These are phyloP conservation scores for Penicillium sp. DNA, from an alignment of 2,329 filamentous ascomycete species.

Conservation along the genomic window DNA sequence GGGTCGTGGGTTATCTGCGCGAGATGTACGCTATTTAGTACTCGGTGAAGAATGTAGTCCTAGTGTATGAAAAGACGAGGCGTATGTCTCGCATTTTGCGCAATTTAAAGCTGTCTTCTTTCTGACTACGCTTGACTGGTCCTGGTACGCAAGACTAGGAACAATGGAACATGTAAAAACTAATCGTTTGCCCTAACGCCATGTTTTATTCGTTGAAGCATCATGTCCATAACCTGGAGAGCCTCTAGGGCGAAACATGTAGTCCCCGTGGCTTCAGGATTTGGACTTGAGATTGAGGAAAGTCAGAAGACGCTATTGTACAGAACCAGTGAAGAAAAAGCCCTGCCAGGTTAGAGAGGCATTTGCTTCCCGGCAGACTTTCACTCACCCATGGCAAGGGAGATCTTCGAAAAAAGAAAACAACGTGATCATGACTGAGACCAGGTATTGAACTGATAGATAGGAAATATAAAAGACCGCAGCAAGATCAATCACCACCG, in stretches of 20 bases:
- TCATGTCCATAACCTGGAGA: not conserved
- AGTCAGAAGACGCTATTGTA: slow-evolving; percentile 23
- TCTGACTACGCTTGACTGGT: not conserved
- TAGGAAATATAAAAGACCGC: slow-evolving; percentile 3
- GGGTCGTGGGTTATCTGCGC: not conserved
- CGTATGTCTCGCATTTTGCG: not conserved
- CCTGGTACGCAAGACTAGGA: not conserved
- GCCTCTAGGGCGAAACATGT: not conserved
- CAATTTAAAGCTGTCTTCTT: not conserved
- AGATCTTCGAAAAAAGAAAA: not conserved
- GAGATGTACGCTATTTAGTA: not conserved
- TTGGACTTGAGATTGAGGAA: not conserved
- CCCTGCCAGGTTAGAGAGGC: not conserved
- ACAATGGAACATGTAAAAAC: too few relatives aligned
- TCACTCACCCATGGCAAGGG: not conserved
- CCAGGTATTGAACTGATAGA: not conserved
- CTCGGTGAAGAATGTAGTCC: slow-evolving; percentile 7
- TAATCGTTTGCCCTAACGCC: not conserved
- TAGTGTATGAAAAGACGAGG: slow-evolving; percentile 14
- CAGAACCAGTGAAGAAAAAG: slow-evolving; percentile 16
- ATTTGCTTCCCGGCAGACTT: not conserved
- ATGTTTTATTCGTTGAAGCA: slow-evolving; percentile 3
- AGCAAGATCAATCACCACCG: slow-evolving; percentile 25
- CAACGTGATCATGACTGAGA: slow-evolving; percentile 12
- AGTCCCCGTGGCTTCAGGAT: not conserved